These are phyloP conservation scores for Eimeria falciformis DNA, from an alignment of 169 alveolate species.

Conservation along the genomic window DNA sequence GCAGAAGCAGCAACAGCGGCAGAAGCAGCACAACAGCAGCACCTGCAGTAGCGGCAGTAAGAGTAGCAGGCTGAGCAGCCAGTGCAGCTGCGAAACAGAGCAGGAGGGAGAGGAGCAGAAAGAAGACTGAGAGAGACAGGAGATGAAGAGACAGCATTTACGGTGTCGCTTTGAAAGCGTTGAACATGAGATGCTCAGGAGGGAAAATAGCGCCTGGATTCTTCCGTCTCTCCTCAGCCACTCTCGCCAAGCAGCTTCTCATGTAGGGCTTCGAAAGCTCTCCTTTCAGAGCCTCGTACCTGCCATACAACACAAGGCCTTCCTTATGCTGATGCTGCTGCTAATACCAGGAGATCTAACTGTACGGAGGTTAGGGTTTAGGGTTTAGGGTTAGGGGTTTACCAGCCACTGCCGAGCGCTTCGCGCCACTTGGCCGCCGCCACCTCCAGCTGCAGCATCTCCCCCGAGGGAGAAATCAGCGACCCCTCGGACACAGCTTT, in stretches of 20 bases:
- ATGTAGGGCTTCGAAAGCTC: conserved; percentile 69
- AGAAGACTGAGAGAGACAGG: not conserved
- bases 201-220: conserved; percentile 82
- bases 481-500: not conserved
- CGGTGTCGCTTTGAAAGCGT: conserved; percentile 91
- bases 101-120: not conserved
- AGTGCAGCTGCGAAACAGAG: too few species aligned
- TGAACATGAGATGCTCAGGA: conserved; percentile 89
- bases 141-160: not conserved
- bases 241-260: conserved; percentile 15
- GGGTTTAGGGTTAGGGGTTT: not conserved
- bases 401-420: conserved; percentile 7
- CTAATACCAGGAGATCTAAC: not conserved
- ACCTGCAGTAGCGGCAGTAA: not conserved
- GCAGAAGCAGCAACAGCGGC: not conserved
- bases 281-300: conserved; percentile 67
- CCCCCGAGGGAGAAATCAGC: too few species aligned
- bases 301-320: not conserved
- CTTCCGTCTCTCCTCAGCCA: conserved; percentile 45
- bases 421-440: conserved; percentile 38
- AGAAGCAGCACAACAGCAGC: not conserved
- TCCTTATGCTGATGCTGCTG: not conserved
- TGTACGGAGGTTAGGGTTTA: too few species aligned
- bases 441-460: too few species aligned
- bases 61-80: too few species aligned